Conservation (phyloP, 2,329 filamentous ascomycete genomes). For the Penicillium sp. region DNA sequence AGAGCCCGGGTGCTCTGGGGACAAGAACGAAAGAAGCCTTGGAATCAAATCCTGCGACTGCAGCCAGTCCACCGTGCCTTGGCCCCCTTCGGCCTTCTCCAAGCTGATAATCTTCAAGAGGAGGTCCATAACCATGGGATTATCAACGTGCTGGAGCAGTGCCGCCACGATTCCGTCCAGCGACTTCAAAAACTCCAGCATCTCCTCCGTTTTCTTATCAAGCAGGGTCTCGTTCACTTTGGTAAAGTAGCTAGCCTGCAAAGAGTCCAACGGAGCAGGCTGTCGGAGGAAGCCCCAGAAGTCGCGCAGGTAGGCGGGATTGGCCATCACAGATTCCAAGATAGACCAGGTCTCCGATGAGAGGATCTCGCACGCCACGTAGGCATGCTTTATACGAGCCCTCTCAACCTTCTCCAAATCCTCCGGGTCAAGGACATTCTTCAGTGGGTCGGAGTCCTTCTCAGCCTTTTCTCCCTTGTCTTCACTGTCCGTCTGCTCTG, state of each 20-base stretch:
- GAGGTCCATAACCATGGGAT: slow-evolving; percentile 97
- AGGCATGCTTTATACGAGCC: slow-evolving; percentile 89
- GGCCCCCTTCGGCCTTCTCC: slow-evolving; percentile 86
- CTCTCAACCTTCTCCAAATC: slow-evolving; percentile 78
- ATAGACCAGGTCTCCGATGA: slow-evolving; percentile 98
- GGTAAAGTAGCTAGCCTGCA: slow-evolving; percentile 97
- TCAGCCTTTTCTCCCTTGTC: slow-evolving; percentile 42
- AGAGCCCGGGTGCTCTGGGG: slow-evolving; percentile 79
- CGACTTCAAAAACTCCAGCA: slow-evolving; percentile 86
- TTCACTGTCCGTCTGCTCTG: slow-evolving; percentile 15
- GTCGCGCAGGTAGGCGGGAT: slow-evolving; percentile 71
- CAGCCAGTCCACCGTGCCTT: slow-evolving; percentile 97
- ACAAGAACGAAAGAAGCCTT: slow-evolving; percentile 80
- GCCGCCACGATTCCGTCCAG: slow-evolving; percentile 79
- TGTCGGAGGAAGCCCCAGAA: slow-evolving; percentile 92
- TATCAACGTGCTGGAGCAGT: slow-evolving; percentile 92
- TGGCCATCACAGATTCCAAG: slow-evolving; percentile 86
- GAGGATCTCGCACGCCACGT: slow-evolving; percentile 87
- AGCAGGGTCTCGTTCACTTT: slow-evolving; percentile 98
- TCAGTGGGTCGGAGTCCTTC: slow-evolving; percentile 39
- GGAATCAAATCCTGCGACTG: slow-evolving; percentile 87
- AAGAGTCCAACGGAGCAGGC: slow-evolving; percentile 81
- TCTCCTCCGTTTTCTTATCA: slow-evolving; percentile 97
- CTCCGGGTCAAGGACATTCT: slow-evolving; percentile 39
- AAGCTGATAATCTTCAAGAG: slow-evolving; percentile 95